Percentiles rank a stretch among this genome's conserved stretches.
Conservation (phyloP, 306 rosid species). For the Inga laurina region DNA sequence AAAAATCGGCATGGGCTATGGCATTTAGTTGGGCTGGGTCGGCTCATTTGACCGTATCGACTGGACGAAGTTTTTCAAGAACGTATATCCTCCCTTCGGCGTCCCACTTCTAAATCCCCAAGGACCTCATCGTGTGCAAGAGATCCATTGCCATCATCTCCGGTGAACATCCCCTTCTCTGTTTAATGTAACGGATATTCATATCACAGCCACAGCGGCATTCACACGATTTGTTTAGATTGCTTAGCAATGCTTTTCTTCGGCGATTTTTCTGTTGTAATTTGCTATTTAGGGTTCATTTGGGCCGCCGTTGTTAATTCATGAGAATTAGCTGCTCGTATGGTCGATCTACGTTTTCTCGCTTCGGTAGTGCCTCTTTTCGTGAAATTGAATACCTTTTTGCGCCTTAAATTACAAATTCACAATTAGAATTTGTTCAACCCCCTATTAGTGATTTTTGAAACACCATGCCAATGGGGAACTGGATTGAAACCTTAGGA, state of each 20-base stretch:
- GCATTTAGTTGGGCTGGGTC: slow-evolving; percentile 2
- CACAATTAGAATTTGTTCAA: not conserved
- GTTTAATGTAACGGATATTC: slow-evolving; percentile 13
- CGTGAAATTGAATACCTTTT: not conserved
- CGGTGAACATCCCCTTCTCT: not conserved
- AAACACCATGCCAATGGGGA: not conserved
- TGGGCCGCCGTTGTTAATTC: not conserved
- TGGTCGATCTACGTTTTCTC: not conserved
- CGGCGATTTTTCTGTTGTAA: not conserved
- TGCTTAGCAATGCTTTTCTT: not conserved
- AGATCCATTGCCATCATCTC: slow-evolving; percentile 7
- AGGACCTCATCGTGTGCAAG: slow-evolving; percentile 9
- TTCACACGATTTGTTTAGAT: not conserved
- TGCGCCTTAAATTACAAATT: not conserved
- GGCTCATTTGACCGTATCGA: not conserved
- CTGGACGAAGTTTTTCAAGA: not conserved
- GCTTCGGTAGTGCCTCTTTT: not conserved
- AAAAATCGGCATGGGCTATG: not conserved
- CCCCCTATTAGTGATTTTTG: not conserved
- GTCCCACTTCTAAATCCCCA: not conserved
- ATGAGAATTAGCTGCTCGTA: not conserved
- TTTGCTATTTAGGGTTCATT: not conserved
- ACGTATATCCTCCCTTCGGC: not conserved
- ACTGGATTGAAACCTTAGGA: not conserved
- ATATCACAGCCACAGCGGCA: too few relatives aligned